Percentiles rank a stretch among this genome's conserved stretches.
Conservation (phyloP, 768 basidiomycete species). For the Dioszegia hungarica region DNA sequence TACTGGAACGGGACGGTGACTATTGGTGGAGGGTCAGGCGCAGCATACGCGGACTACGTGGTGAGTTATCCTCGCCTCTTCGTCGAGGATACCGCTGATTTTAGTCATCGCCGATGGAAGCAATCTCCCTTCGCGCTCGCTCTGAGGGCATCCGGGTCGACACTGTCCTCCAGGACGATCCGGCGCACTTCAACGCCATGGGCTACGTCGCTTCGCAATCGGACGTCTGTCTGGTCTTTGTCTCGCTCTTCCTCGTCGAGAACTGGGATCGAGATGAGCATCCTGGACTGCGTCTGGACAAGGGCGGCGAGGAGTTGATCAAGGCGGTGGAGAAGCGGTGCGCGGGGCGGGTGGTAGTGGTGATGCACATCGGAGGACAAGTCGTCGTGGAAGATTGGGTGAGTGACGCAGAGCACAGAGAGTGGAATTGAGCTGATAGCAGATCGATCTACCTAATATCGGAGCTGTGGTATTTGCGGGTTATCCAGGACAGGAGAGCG, state of each 20-base stretch:
- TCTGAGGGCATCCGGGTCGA: slow-evolving; percentile 33
- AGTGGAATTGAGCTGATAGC: not conserved
- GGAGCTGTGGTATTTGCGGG: slow-evolving; percentile 44
- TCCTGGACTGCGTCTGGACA: slow-evolving; percentile 26
- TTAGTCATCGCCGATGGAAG: slow-evolving; percentile 42
- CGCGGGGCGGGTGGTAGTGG: slow-evolving; percentile 37
- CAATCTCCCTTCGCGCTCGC: slow-evolving; percentile 31
- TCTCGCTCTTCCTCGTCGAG: slow-evolving; percentile 42
- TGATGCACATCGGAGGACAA: slow-evolving; percentile 37
- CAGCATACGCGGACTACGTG: slow-evolving; percentile 42
- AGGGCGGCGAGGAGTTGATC: slow-evolving; percentile 36
- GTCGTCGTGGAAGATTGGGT: slow-evolving; percentile 42
- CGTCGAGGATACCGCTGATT: not conserved
- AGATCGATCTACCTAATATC: slow-evolving; percentile 48
- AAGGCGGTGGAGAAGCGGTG: slow-evolving; percentile 32
- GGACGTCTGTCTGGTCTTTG: slow-evolving; percentile 47
- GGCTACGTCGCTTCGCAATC: slow-evolving; percentile 32
- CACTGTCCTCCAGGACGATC: slow-evolving; percentile 36
- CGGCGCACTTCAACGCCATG: slow-evolving; percentile 26
- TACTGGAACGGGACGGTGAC: slow-evolving; percentile 47
- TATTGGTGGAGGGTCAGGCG: slow-evolving; percentile 44
- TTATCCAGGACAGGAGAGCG: slow-evolving; percentile 43
- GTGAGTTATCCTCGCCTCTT: slow-evolving; percentile 13
- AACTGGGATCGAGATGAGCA: slow-evolving; percentile 37
- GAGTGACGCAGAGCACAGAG: slow-evolving; percentile 1